Conservation (phyloP, 495 filamentous ascomycete genomes). For the Clavariopsis aquatica region DNA sequence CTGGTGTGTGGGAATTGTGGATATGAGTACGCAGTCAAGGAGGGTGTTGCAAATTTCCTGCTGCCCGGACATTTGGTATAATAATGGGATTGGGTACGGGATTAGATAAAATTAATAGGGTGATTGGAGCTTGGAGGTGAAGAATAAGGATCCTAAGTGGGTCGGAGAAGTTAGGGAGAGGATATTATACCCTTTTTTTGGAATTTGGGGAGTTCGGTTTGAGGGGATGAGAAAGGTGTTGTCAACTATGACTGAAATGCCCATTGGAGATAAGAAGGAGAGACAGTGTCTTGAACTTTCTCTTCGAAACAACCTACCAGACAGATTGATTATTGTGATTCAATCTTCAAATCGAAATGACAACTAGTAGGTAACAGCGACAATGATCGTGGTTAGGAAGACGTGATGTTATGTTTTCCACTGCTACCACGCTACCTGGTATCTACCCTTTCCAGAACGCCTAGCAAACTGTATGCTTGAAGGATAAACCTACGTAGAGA, state of each 20-base stretch:
- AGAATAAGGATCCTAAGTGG: background rate
- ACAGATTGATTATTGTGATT: too few relatives aligned
- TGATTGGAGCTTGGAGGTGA: conserved; percentile 7
- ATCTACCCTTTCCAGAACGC: conserved; percentile 5
- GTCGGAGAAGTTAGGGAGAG: background rate
- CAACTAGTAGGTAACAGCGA: too few relatives aligned
- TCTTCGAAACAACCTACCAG: too few relatives aligned
- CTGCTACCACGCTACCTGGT: background rate
- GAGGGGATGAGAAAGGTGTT: background rate
- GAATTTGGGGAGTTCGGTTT: background rate
- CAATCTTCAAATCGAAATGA: too few relatives aligned
- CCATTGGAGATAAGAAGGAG: too few relatives aligned
- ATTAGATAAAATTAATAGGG: background rate
- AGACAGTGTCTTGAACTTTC: too few relatives aligned
- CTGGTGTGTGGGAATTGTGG: conserved; percentile 88
- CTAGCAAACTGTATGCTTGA: background rate
- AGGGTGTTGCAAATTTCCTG: conserved; percentile 95
- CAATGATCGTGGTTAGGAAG: too few relatives aligned
- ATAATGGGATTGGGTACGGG: conserved; percentile 3
- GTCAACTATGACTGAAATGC: too few relatives aligned
- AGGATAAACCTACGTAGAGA: background rate
- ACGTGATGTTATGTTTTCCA: background rate
- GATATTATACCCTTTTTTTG: conserved; percentile 9
- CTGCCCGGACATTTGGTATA: conserved; percentile 82
- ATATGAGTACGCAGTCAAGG: conserved; percentile 87